Conservation (phyloP, 176 grass and related monocot genomes). For the Carex littledalei region DNA sequence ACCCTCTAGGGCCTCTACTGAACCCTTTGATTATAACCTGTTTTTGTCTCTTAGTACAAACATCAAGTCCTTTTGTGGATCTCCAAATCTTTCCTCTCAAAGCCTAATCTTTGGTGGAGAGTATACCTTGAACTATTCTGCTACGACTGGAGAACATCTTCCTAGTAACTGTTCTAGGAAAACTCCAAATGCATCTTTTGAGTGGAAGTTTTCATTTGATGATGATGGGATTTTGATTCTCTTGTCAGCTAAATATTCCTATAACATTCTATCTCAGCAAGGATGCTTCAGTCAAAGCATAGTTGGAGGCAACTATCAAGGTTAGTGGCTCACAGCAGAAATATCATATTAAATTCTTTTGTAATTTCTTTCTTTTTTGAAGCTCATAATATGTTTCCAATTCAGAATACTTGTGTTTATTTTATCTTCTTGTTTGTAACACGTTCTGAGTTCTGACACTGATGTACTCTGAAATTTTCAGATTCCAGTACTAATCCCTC, state of each 20-base stretch:
- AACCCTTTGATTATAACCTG: background rate
- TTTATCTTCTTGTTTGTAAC: too few relatives aligned
- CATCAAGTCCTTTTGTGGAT: background rate
- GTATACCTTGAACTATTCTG: background rate
- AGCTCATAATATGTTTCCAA: background rate
- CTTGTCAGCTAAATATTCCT: background rate
- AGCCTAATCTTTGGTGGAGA: background rate
- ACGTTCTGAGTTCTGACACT: too few relatives aligned
- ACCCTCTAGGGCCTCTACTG: too few relatives aligned
- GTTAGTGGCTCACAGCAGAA: background rate
- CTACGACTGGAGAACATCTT: background rate
- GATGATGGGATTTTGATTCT: background rate
- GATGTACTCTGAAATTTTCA: too few relatives aligned
- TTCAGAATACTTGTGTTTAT: background rate
- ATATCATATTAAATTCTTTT: too few relatives aligned
- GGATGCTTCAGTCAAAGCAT: background rate
- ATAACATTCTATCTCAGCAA: background rate
- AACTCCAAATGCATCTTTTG: background rate
- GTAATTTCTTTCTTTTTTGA: background rate
- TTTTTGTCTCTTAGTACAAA: background rate
- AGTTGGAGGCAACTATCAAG: background rate
- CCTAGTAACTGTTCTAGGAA: background rate
- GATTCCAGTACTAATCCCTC: too few relatives aligned
- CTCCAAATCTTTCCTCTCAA: background rate
- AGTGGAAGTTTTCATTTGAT: background rate